Evolutionary conservation across 768 basidiomycete genomes (phyloP).

Genomic region (Mycena epipterygia): DNA sequence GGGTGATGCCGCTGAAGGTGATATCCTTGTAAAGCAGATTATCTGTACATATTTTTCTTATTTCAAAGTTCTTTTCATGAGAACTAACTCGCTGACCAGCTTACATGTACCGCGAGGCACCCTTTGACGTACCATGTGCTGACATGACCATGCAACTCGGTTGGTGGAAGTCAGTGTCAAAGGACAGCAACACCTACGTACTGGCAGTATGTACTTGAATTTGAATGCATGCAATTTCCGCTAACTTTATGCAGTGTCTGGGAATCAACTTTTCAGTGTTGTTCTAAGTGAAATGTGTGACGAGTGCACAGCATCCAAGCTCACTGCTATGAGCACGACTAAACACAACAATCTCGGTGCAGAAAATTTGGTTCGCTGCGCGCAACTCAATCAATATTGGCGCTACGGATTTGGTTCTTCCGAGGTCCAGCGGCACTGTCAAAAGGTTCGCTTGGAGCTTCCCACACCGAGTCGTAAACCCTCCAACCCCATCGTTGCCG

Average conservation of each 20-base stretch:
- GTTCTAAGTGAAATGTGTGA: constrained; percentile 17
- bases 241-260: background rate
- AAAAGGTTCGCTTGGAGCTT: constrained; percentile 16
- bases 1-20: background rate
- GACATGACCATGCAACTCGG: background rate
- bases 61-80: background rate
- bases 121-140: background rate
- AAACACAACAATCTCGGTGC: constrained; percentile 3
- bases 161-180: constrained; percentile 13
- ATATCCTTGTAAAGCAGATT: background rate
- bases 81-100: background rate
- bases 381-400: constrained; percentile 21
- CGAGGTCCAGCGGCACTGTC: background rate
- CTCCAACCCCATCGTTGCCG: constrained; percentile 5
- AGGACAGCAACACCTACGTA: constrained; percentile 1
- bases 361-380: constrained; percentile 3
- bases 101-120: constrained; percentile 17
- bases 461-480: constrained; percentile 2
- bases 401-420: constrained; percentile 5
- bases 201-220: background rate
- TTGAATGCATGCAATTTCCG: background rate
- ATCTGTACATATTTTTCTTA: background rate
- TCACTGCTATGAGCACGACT: constrained; percentile 8
- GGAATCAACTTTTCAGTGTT: constrained; percentile 15
- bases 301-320: constrained; percentile 15